Conservation (phyloP, 306 rosid genomes). For the Sicyos baderoa region DNA sequence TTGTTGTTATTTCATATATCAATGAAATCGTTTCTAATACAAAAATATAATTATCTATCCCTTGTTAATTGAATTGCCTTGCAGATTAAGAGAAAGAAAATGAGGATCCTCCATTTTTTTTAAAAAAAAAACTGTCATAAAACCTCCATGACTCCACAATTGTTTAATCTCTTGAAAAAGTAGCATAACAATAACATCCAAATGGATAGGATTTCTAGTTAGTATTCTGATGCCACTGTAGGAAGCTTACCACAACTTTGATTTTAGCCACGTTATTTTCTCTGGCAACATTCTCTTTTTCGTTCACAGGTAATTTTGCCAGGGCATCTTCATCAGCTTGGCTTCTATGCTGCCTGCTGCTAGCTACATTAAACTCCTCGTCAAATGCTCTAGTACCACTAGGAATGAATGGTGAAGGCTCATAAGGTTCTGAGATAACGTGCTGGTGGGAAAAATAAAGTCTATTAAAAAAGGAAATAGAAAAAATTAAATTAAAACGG, state of each 20-base stretch:
- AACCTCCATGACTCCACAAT: neutral
- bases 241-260: slow-evolving; percentile 89
- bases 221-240: neutral
- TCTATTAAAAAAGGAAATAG: slow-evolving; percentile 22
- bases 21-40: no score
- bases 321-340: slow-evolving; percentile 48
- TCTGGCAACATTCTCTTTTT: slow-evolving; percentile 52
- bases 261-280: slow-evolving; percentile 88
- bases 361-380: slow-evolving; percentile 43
- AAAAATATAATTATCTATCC: neutral
- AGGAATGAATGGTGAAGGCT: slow-evolving; percentile 85
- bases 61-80: neutral
- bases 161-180: neutral
- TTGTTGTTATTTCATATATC: no score
- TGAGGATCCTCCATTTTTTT: neutral
- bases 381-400: slow-evolving; percentile 56
- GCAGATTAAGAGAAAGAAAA: neutral
- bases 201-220: neutral
- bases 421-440: slow-evolving; percentile 77
- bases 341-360: slow-evolving; percentile 46
- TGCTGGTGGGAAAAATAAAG: slow-evolving; percentile 47
- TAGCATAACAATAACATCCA: neutral
- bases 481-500: neutral
- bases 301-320: slow-evolving; percentile 39
- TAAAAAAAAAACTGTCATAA: neutral